phyloP scores from a whole-genome alignment of 345 rosid species.

The Turnera subulata region DNA sequence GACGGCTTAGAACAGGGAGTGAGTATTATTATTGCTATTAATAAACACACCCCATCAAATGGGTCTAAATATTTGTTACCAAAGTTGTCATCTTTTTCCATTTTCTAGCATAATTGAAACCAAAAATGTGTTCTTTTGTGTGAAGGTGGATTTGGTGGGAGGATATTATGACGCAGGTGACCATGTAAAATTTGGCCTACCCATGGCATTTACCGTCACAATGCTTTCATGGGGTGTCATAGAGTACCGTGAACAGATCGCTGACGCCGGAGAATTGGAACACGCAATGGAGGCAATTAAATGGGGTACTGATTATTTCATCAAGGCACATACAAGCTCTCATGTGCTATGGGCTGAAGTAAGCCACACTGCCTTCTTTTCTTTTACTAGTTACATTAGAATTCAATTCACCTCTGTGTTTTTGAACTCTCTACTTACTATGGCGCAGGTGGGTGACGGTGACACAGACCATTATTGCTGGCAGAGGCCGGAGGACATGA shows the following conservation, averaged over 20 bases:
- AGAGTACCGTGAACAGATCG: slow-evolving; percentile 24
- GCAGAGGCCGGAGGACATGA: slow-evolving; percentile 53
- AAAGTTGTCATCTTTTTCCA: not conserved
- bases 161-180: slow-evolving; percentile 35
- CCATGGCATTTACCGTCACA: slow-evolving; percentile 29
- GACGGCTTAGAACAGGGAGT: slow-evolving; percentile 35
- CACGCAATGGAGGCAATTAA: slow-evolving; percentile 30
- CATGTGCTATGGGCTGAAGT: slow-evolving; percentile 31
- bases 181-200: slow-evolving; percentile 31
- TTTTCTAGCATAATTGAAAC: too few species aligned
- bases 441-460: slow-evolving; percentile 24
- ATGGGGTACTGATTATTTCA: slow-evolving; percentile 35
- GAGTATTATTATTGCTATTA: not conserved
- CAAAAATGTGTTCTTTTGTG: too few species aligned
- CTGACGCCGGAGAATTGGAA: slow-evolving; percentile 17
- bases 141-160: slow-evolving; percentile 30
- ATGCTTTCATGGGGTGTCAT: slow-evolving; percentile 31
- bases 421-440: not conserved
- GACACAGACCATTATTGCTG: slow-evolving; percentile 30
- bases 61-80: not conserved
- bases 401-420: too few species aligned
- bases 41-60: too few species aligned
- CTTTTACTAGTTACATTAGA: too few species aligned
- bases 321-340: slow-evolving; percentile 30
- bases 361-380: too few species aligned